Percentiles rank a stretch among this genome's conserved stretches.
These are phyloP conservation scores for Globisporangium recalcitrans DNA, from an alignment of 352 stramenopile species.

Conservation along the genomic window DNA sequence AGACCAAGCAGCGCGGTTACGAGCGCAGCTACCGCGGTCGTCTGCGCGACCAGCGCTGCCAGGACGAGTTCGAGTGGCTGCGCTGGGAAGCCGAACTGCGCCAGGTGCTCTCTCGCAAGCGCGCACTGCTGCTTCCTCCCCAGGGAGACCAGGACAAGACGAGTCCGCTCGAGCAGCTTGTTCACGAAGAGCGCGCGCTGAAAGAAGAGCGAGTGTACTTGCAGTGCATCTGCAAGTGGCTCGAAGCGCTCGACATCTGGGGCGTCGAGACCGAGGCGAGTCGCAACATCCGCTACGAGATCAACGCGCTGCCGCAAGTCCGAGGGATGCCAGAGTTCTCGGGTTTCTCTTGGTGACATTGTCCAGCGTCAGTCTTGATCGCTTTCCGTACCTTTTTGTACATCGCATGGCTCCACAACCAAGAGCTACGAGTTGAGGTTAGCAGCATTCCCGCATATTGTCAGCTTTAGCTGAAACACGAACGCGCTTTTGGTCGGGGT, in stretches of 20 bases:
- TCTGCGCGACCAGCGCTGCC: conserved; percentile 5
- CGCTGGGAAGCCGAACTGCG: conserved; percentile 6
- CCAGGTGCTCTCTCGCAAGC: conserved; percentile 1
- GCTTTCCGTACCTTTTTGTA: not conserved
- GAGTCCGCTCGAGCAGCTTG: not conserved
- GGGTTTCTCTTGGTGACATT: not conserved
- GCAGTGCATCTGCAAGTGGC: conserved; percentile 5
- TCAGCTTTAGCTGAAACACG: no score
- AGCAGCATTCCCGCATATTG: no score
- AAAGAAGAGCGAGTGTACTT: conserved; percentile 9
- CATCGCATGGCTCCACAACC: no score
- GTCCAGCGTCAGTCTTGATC: no score
- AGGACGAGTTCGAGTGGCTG: conserved; percentile 12
- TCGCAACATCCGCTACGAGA: conserved; percentile 10
- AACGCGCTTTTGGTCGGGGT: no score
- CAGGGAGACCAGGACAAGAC: not conserved
- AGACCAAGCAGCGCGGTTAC: conserved; percentile 16
- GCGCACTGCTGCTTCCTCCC: not conserved
- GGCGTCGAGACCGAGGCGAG: conserved; percentile 13
- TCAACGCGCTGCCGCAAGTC: conserved; percentile 13
- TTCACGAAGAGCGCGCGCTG: conserved; percentile 10
- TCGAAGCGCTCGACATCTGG: conserved; percentile 14
- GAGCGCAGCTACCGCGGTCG: conserved; percentile 12
- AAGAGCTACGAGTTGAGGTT: not conserved
- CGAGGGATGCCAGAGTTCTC: conserved; percentile 3